These are phyloP conservation scores for Monilinia vaccinii-corymbosi DNA, from an alignment of 2,329 filamentous ascomycete genomes.

Conservation along the genomic window DNA sequence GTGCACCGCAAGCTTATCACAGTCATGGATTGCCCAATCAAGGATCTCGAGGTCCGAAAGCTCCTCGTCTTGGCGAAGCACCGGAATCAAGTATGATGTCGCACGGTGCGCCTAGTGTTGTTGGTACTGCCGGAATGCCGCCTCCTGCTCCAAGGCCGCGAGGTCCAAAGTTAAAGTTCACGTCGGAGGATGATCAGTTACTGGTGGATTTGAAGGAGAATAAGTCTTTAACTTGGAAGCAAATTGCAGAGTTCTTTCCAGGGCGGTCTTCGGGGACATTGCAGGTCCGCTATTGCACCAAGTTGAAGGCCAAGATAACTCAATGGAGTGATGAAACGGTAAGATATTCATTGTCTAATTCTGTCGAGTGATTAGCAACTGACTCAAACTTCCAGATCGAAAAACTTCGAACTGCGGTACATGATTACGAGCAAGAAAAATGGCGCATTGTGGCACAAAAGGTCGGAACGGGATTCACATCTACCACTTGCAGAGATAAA, in stretches of 20 bases:
- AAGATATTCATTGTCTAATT: slow-evolving; percentile 32
- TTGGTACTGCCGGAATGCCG: slow-evolving; percentile 83
- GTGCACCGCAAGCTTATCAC: slow-evolving; percentile 42
- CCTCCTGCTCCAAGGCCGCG: slow-evolving; percentile 69
- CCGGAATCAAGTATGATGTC: slow-evolving; percentile 33
- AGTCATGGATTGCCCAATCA: slow-evolving; percentile 75
- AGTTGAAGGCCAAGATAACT: slow-evolving; percentile 86
- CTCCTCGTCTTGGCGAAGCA: slow-evolving; percentile 50
- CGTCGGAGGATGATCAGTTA: slow-evolving; percentile 79
- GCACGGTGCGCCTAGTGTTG: slow-evolving; percentile 68
- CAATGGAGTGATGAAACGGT: slow-evolving; percentile 93
- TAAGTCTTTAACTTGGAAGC: slow-evolving; percentile 92
- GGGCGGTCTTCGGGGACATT: slow-evolving; percentile 82
- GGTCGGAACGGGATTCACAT: slow-evolving; percentile 82
- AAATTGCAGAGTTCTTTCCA: slow-evolving; percentile 94
- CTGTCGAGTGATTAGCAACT: slow-evolving; percentile 14
- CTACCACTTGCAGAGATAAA: slow-evolving; percentile 70
- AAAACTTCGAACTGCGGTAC: slow-evolving; percentile 66
- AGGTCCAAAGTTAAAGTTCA: slow-evolving; percentile 89
- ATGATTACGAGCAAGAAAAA: slow-evolving; percentile 83
- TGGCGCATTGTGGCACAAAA: slow-evolving; percentile 90
- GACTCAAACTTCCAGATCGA: slow-evolving; percentile 47
- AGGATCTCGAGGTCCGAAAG: slow-evolving; percentile 53
- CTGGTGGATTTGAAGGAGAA: slow-evolving; percentile 89
- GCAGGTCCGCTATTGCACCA: slow-evolving; percentile 91